Base-by-base conservation (phyloP, 1,284 basidiomycete genomes). In the Limonomyces culmigenus region DNA sequence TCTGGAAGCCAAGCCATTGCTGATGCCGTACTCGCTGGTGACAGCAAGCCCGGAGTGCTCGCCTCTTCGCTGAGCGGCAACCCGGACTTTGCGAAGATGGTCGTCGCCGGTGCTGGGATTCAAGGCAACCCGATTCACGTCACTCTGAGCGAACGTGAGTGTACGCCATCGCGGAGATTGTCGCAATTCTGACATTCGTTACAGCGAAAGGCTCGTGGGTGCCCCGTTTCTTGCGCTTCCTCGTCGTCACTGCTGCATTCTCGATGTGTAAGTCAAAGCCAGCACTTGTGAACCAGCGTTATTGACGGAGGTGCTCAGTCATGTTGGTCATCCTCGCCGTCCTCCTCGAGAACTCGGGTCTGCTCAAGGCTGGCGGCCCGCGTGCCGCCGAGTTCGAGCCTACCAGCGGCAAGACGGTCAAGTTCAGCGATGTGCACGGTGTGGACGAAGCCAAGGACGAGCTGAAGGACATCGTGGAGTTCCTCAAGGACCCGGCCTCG, bases 401-500 rank as follows among this genome's bases (percentile, higher is more conserved):
- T 11, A 57, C 67, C 11, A 67, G 77, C 48, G 80, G 80, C 29
- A 87, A 86, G 47, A 65, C 72, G 1, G 78, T 88, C 58, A 89
- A 74, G 48, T 95, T 95, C 51, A 76, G 70, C 43, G 92, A 95
- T 55, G 88, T 96, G 4, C 87, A 95, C 45, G 91, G 91, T 32
- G 81, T 89, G 29, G 91, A 95, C 50, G 91, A 95, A 56, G 89
- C 84, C 29, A 95, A 95, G 57, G 72, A 77, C 75, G 91, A 96
- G 66, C 65, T 96, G 29, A 71, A 83, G 63, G 91, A 95, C 51
- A 75, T 95, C 21, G 89, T 95, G 33, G 81, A 84, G 43, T 96
- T 95, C 62, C 60, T 95, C 39, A 88, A 84, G 54, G 81, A 95
- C 51, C 92, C 91, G 4, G 70, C 83, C 13, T 70, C 74, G 29